Conservation (phyloP, 2,329 filamentous ascomycete genomes). For the Diaporthe eres region DNA sequence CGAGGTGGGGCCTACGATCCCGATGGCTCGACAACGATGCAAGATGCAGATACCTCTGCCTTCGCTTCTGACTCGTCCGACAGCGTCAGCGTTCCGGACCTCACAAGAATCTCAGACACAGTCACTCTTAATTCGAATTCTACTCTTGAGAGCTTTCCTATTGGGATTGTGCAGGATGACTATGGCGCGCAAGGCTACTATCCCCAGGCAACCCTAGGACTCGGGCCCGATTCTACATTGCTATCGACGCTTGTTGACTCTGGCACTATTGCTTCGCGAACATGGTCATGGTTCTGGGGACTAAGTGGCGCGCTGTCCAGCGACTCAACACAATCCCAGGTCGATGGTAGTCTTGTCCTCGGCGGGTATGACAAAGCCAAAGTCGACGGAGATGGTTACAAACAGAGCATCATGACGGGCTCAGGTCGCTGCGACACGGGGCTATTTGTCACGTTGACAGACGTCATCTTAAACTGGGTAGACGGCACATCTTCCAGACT, state of each 20-base stretch:
- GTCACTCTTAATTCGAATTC: neutral
- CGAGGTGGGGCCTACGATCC: neutral
- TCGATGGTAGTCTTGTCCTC: slow-evolving; percentile 33
- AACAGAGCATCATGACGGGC: neutral
- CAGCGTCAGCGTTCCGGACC: neutral
- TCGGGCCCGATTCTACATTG: neutral
- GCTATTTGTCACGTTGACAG: neutral
- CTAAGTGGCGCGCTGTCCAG: neutral
- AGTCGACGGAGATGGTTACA: slow-evolving; percentile 2
- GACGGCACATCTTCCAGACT: neutral
- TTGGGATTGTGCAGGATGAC: neutral
- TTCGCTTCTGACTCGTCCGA: neutral
- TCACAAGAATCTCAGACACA: neutral
- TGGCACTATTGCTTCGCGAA: slow-evolving; percentile 2
- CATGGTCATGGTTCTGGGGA: slow-evolving; percentile 12
- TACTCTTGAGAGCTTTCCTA: neutral
- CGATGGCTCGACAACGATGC: neutral
- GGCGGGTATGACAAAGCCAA: slow-evolving; percentile 36
- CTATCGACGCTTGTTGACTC: neutral
- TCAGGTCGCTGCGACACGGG: neutral
- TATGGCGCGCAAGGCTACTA: slow-evolving; percentile 11
- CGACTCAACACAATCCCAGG: neutral
- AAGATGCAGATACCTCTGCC: neutral
- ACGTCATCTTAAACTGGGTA: neutral
- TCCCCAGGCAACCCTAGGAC: neutral